Evolutionary conservation across 441 rosid species (phyloP), one percentile per base, ranked within the genome.

Genomic region (Arabidopsis hybrid): DNA sequence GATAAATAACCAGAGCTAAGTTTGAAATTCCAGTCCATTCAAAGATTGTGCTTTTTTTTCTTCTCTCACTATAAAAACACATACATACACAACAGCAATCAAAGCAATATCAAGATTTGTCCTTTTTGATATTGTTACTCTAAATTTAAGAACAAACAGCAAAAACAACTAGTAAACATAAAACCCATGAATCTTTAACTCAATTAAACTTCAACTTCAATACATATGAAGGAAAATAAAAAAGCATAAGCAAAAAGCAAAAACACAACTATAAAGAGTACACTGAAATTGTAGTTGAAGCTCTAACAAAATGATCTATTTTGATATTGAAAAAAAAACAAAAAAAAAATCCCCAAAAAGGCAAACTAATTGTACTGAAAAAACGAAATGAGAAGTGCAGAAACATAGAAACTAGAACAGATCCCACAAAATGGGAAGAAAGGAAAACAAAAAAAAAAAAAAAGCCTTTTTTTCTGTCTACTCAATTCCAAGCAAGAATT

Each of bases 21-120:
- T 39, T 68, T 78, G 63, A 78, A 78, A 58, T 78, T 78, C 81
- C 81, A 78, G 26, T 73, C 81, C 81, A 78, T 78, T 77, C 51
- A 53, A 77, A 70, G 56, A 59, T 16, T 36, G 2, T 7, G 16
- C 26, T 21, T 21, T 21, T 14, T 1, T 71, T 35, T 31, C 29
- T 40, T 62, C 42, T 58, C 63, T 71, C 65, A 58, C 72, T 58
- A 52, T 3, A 59, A 59, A 3, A n/a, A 21, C 26, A 50, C 5
- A 7, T 8, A 45, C 36, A 63, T 16, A 75, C 18, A 68, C 50
- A 55, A 36, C 46, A 55, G 26, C 26, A 21, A 21, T 21, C 26
- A 21, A 21, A 21, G 26, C 6, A 50, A 49, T 42, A 42, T 65
- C 65, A 72, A 77, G 31, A 71, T 77, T 77, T 29, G 11, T 46